Evolutionary conservation across 169 alveolate species (phyloP), one percentile per base, ranked within the genome.

Genomic region (Plasmodium falciparum): DNA sequence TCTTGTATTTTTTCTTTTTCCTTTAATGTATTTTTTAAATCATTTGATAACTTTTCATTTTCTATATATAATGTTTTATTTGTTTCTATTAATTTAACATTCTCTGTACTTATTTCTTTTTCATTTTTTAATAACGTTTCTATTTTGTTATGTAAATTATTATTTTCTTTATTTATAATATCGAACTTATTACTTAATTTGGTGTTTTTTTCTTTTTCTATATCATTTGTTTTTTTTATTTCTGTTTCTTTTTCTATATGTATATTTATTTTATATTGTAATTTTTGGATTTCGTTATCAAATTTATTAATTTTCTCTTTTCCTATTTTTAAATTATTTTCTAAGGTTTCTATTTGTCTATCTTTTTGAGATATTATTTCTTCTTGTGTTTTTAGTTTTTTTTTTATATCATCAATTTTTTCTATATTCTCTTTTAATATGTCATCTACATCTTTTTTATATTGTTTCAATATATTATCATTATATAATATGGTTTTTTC

Each of bases 361-460:
- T 80, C 83, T 71, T 69, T 80, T 56, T 62, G 67, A 6, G 72
- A 9, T 17, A 80, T 66, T 45, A 69, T 69, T 13, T 45, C 50
- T 69, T 67, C 73, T n/a, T 80, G 90, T 43, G 45, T 49, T 43
- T 69, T 80, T 43, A 80, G 17, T 67, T 80, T 80, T 47, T 15
- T 33, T 47, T 80, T 66, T 9, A 80, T 73, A 66, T 80, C 73
- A 52, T 80, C 90, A 13, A 80, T 74, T 22, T 80, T 43, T 45
- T 69, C 90, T 20, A 80, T 69, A 39, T 80, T 66, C 6, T 80
- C 83, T 50, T 43, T 80, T 69, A 80, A 70, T 73, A 69, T 80
- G 15, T 80, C 90, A 43, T 80, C 90, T 13, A 80, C 70, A 71
- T 80, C 90, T 7, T 50, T 58, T 80, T 80, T 80, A 71, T 80